A percentile compares a stretch with the other conserved stretches of the same genome.
Evolutionary conservation across 352 stramenopile genomes (phyloP).

Genomic region (Phytophthora colocasiae): DNA sequence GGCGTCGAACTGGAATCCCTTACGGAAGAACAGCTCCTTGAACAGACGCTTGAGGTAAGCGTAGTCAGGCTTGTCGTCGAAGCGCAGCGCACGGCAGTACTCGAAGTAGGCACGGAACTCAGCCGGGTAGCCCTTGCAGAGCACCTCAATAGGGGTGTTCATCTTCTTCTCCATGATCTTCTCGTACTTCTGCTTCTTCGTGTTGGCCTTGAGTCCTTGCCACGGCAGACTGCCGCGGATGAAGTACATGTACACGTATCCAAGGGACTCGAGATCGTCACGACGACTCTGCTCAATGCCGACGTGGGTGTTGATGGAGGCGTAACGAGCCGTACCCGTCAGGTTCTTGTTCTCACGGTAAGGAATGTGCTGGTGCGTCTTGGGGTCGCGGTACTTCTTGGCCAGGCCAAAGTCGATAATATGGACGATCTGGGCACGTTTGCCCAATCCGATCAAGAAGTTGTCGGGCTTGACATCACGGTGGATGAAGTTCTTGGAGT

Average conservation of each 20-base stretch:
- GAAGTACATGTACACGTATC: conserved; percentile 96
- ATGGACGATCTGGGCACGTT: conserved; percentile 87
- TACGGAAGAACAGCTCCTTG: conserved; percentile 99
- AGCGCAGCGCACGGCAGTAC: conserved; percentile 85
- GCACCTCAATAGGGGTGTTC: conserved; percentile 92
- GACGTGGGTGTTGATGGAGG: conserved; percentile 99
- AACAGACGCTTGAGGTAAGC: conserved; percentile 96
- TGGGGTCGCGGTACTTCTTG: conserved; percentile 92
- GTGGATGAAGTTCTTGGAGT: conserved; percentile 92
- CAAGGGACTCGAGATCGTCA: conserved; percentile 98
- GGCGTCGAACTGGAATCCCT: conserved; percentile 98
- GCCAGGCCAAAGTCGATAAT: conserved; percentile 92
- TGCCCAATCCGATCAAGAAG: conserved; percentile 90
- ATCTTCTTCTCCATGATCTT: conserved; percentile 99
- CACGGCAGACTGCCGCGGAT: conserved; percentile 95
- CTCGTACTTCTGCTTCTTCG: conserved; percentile 97
- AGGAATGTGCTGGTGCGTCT: conserved; percentile 91
- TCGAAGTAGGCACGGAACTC: conserved; percentile 99
- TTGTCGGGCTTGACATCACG: conserved; percentile 93
- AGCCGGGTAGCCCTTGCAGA: conserved; percentile 95
- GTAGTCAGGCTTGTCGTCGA: conserved; percentile 92
- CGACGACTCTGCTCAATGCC: conserved; percentile 97
- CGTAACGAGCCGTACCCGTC: conserved; percentile 97
- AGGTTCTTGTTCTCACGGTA: conserved; percentile 93
- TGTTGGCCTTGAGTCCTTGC: conserved; percentile 98